Base-by-base conservation (phyloP, 352 stramenopile genomes). In the Hyaloperonospora arabidopsidis region DNA sequence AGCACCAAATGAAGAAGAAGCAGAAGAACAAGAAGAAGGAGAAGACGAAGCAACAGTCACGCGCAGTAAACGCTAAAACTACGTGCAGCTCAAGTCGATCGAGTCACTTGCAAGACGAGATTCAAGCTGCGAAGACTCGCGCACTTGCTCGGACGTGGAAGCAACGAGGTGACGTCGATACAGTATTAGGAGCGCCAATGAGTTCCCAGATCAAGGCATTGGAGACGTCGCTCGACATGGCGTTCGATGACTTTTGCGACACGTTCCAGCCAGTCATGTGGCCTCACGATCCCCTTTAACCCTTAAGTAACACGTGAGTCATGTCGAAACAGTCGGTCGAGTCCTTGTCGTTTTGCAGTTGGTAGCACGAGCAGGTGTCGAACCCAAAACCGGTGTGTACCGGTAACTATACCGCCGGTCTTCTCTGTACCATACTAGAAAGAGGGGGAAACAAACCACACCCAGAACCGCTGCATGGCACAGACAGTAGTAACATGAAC, bases 171-270 rank as follows among this genome's bases (percentile, higher is more conserved):
- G 43, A 14, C 3, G 25, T 13, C 10, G 17, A 29, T 18, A 11
- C 36, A 23, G 10, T 49, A 19, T 2, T 22, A 5, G 5, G 21
- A 32, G 25, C 45, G 34, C 2, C 46, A 12, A 21, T 14, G 6
- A 28, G 11, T 17, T 17, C 52, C 29, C 56, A 59, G 41, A 14
- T 67, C 21, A 35, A 53, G 63, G 32, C 62, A 49, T 13, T 86
- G 39, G 79, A 89, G 53, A 68, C 75, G n/a, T 61, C 68, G 5
- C 57, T 89, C 6, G 68, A 75, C 48, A 25, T 70, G 47, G 56
- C 52, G 18, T 89, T 89, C 36, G 77, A 87, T 49, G 61, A 68
- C 39, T 85, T 88, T 54, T 89, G 79, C 59, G 77, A 87, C 51
- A 51, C 57, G 0, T 76, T 70, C 34, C 41, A 72, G 47, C 79